Conservation (phyloP, 495 filamentous ascomycete genomes). For the Copromyces sp. region DNA sequence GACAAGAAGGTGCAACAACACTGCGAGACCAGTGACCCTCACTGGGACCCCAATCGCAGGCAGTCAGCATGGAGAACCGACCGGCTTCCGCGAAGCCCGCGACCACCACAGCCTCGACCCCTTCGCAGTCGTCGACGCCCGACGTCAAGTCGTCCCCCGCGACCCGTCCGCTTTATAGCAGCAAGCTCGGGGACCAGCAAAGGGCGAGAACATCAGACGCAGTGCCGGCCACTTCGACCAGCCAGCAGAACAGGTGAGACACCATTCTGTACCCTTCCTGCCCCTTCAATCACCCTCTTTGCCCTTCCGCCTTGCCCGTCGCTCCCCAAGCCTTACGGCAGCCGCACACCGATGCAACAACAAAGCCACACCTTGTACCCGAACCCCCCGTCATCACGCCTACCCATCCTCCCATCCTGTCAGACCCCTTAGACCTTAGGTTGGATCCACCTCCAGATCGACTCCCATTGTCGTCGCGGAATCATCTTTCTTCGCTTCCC, state of each 20-base stretch:
- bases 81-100: constrained; percentile 20
- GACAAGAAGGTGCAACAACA: constrained; percentile 11
- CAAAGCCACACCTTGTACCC: constrained; percentile 7
- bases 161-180: constrained; percentile 23
- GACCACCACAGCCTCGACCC: constrained; percentile 10
- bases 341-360: constrained; percentile 7
- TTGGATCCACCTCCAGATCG: not conserved
- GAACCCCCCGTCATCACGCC: constrained; percentile 1
- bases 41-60: constrained; percentile 11
- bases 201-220: constrained; percentile 16
- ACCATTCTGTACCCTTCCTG: constrained; percentile 14
- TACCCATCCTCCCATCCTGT: not conserved
- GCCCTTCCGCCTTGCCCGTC: constrained; percentile 10
- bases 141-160: constrained; percentile 24
- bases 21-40: constrained; percentile 16
- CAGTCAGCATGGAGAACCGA: constrained; percentile 26
- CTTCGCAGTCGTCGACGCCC: constrained; percentile 12
- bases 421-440: not conserved
- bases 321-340: constrained; percentile 7
- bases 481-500: not conserved
- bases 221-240: constrained; percentile 15
- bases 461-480: not conserved
- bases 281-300: constrained; percentile 5
- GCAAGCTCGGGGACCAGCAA: constrained; percentile 24
- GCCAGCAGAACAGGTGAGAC: constrained; percentile 22